These are phyloP conservation scores for Stagonosporopsis cucurbitacearum DNA, from an alignment of 2,329 filamentous ascomycete species.

Conservation along the genomic window DNA sequence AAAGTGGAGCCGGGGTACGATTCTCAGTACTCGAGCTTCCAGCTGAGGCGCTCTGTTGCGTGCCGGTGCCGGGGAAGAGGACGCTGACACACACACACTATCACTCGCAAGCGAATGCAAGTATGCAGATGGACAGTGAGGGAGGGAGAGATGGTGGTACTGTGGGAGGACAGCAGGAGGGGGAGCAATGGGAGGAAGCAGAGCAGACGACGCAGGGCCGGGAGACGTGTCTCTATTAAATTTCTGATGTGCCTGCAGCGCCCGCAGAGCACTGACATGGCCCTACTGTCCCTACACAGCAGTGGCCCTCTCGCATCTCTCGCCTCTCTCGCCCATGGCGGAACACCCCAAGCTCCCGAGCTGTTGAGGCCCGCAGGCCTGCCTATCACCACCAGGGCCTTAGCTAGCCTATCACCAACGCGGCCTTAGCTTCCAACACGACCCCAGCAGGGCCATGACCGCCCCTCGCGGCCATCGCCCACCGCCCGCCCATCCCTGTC, in stretches of 20 bases:
- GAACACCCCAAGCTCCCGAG: slow-evolving; percentile 43
- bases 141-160: slow-evolving; percentile 4
- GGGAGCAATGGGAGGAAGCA: slow-evolving; percentile 12
- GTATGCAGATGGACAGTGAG: slow-evolving; percentile 1
- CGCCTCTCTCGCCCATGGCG: slow-evolving; percentile 17
- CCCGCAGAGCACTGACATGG: slow-evolving; percentile 17
- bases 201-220: slow-evolving; percentile 13
- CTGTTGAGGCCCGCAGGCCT: slow-evolving; percentile 42
- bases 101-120: slow-evolving; percentile 16
- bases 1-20: slow-evolving; percentile 16
- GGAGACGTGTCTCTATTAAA: slow-evolving; percentile 33
- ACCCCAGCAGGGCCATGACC: slow-evolving; percentile 9
- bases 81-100: slow-evolving; percentile 8
- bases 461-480: too few relatives aligned
- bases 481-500: slow-evolving; percentile 3
- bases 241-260: slow-evolving; percentile 24
- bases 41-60: slow-evolving; percentile 6
- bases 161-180: slow-evolving; percentile 18
- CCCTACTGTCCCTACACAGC: too few relatives aligned
- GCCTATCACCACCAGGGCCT: slow-evolving; percentile 35
- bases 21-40: slow-evolving; percentile 16
- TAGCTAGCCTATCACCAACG: slow-evolving; percentile 34
- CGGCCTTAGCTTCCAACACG: slow-evolving; percentile 24
- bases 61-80: slow-evolving; percentile 13
- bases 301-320: too few relatives aligned